Evolutionary conservation across 163 green algal species (phyloP), one percentile per base, ranked within the genome.

Genomic region (Trebouxia gelatinosa): DNA sequence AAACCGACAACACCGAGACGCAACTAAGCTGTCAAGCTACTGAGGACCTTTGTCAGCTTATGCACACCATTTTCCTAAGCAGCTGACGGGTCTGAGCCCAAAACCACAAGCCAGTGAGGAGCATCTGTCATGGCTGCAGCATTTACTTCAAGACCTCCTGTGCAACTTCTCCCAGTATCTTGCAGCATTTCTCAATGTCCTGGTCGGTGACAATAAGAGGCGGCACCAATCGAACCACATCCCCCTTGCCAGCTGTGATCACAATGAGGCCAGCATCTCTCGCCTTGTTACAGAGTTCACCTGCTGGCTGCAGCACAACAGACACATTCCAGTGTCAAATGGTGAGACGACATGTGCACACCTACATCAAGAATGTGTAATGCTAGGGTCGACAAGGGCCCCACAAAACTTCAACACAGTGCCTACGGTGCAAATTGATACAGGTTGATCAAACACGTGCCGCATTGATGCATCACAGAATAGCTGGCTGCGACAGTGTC

Each of bases 171-270:
- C 74, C 83, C 35, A 97, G 78, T 17, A 90, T 85, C 5, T 84
- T 37, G 34, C 87, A 81, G 50, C 81, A 88, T 57, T 81, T 74
- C 75, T 97, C 89, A 61, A 98, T 95, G 78, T 99, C 93, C 48
- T 86, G 91, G 34, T 97, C 85, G 3, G 86, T 95, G 0, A 98
- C 83, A 32, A 94, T 87, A 37, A 99, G 92, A 26, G 96, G 95
- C 2, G 96, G 96, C 84, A 97, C 95, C 65, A 99, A 81, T 7
- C 96, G 89, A n/a, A 99, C 84, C 11, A 99, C 93, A 79, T 99
- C 90, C 1, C 96, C 96, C 78, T 89, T 88, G 78, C 95, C 95
- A 0, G 96, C 96, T 3, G 96, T 99, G 84, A 99, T 97, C n/a
- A 94, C 87, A 23, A 99, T 89, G 71, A 99, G 66, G 7, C 95